These are phyloP conservation scores for Graphium sp. DNA, from an alignment of 2,329 filamentous ascomycete genomes.

Conservation along the genomic window DNA sequence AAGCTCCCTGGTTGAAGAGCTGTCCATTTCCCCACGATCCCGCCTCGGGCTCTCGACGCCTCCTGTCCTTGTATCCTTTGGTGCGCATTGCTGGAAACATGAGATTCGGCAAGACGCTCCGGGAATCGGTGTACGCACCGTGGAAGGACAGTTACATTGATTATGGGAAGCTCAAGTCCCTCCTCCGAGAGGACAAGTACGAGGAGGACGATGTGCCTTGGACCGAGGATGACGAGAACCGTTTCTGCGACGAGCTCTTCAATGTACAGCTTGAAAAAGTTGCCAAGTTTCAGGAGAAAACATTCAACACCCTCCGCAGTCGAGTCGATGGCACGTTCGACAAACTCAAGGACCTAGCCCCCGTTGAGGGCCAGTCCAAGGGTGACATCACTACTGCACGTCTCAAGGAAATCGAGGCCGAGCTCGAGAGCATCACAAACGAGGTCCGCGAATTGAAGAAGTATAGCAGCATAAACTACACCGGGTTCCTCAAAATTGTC, in stretches of 20 bases:
- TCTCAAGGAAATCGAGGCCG: slow-evolving; percentile 55
- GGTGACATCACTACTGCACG: slow-evolving; percentile 27
- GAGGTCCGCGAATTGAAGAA: slow-evolving; percentile 88
- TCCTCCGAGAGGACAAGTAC: slow-evolving; percentile 60
- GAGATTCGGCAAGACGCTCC: slow-evolving; percentile 86
- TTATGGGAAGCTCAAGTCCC: slow-evolving; percentile 79
- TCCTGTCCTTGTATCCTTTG: no score
- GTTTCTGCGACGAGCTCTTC: slow-evolving; percentile 87
- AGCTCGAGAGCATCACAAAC: slow-evolving; percentile 76
- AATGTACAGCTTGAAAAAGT: slow-evolving; percentile 94
- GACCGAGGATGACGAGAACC: slow-evolving; percentile 88
- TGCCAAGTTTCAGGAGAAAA: slow-evolving; percentile 70
- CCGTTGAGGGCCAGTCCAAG: slow-evolving; percentile 37
- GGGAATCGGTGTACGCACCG: slow-evolving; percentile 61
- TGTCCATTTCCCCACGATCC: no score
- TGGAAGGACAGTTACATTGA: slow-evolving; percentile 95
- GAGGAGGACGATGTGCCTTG: slow-evolving; percentile 53
- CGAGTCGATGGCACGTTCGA: slow-evolving; percentile 40
- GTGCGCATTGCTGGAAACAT: no score
- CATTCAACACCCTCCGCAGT: slow-evolving; percentile 40
- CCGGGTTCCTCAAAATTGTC: slow-evolving; percentile 90
- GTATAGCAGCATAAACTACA: slow-evolving; percentile 94
- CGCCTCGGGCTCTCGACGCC: no score
- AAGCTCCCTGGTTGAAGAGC: no score
- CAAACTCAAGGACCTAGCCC: slow-evolving; percentile 64